phyloP scores from a whole-genome alignment of 2,329 filamentous ascomycete species.

The Arthrobotrys iridis region DNA sequence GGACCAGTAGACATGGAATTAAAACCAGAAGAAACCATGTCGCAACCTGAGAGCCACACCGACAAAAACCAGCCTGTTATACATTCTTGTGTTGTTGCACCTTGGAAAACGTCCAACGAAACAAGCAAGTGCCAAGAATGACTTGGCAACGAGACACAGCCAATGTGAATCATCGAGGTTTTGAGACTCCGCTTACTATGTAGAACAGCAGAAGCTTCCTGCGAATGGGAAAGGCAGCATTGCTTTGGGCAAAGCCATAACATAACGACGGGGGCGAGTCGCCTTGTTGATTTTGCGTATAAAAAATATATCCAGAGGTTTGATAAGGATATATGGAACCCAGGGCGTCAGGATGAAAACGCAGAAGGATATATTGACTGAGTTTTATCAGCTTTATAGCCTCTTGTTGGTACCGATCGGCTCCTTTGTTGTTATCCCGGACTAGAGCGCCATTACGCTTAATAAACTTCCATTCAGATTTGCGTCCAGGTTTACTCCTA shows the following conservation, averaged over 20 bases:
- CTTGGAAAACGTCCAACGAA: neutral
- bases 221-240: no score
- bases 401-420: neutral
- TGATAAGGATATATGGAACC: neutral
- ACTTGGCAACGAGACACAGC: neutral
- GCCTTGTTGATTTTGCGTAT: no score
- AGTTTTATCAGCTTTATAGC: neutral
- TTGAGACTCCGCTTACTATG: no score
- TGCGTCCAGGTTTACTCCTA: neutral
- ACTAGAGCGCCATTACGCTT: neutral
- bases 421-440: neutral
- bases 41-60: no score
- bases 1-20: no score
- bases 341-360: neutral
- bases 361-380: no score
- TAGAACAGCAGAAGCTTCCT: no score
- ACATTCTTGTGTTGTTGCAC: constrained; percentile 5
- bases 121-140: neutral
- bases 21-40: no score
- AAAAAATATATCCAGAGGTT: no score
- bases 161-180: neutral
- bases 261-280: no score
- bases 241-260: no score
- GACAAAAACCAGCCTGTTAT: no score
- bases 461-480: neutral